These are phyloP conservation scores for Hygrophila difformis DNA, from an alignment of 257 asterid genomes.

Conservation along the genomic window DNA sequence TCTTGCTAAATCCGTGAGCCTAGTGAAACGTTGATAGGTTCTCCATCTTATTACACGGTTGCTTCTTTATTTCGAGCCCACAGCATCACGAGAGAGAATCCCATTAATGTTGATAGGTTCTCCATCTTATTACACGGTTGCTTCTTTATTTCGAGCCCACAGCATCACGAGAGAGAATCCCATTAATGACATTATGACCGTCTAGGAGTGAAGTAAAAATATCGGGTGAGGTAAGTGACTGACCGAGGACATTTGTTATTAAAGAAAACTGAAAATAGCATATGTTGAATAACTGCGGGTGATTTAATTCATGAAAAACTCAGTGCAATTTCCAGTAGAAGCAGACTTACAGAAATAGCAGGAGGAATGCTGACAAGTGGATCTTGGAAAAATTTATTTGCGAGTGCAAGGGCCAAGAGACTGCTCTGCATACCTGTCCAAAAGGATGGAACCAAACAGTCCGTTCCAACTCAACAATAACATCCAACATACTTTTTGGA, in stretches of 20 bases:
- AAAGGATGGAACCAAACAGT: no score
- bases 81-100: slow-evolving; percentile 85
- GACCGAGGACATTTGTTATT: no score
- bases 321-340: no score
- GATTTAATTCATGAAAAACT: not conserved
- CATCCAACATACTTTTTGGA: no score
- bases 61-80: slow-evolving; percentile 54
- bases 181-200: slow-evolving; percentile 85
- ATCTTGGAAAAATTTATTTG: slow-evolving; percentile 79
- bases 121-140: slow-evolving; percentile 17
- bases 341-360: slow-evolving; percentile 79
- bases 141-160: slow-evolving; percentile 52
- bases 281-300: no score
- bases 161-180: slow-evolving; percentile 92
- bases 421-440: slow-evolving; percentile 95
- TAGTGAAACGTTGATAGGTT: no score
- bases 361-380: slow-evolving; percentile 94
- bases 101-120: no score
- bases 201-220: slow-evolving; percentile 70
- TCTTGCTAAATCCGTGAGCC: no score
- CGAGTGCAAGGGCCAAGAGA: slow-evolving; percentile 91
- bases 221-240: no score
- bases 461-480: no score
- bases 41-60: slow-evolving; percentile 15
- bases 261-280: no score